Conservation (phyloP, 768 basidiomycete genomes). For the Suillus subluteus region DNA sequence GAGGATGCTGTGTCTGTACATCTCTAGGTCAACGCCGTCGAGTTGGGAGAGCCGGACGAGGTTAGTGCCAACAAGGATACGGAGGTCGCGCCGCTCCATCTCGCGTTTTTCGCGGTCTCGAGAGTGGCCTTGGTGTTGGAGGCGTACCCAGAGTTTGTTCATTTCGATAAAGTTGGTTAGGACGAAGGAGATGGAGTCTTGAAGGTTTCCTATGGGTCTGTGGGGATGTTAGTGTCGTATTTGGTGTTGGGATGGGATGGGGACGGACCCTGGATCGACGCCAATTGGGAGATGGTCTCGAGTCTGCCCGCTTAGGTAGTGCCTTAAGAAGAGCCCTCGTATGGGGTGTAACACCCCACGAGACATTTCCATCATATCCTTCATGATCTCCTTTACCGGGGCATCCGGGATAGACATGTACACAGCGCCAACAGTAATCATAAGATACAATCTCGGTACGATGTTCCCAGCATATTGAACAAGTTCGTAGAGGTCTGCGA, state of each 20-base stretch:
- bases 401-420: constrained; percentile 99
- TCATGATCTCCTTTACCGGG: constrained; percentile 99
- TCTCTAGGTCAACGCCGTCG: constrained; percentile 93
- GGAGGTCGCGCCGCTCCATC: constrained; percentile 90
- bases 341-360: constrained; percentile 97
- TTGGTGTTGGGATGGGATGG: not conserved
- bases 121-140: constrained; percentile 97
- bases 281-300: constrained; percentile 95
- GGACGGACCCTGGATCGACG: constrained; percentile 71
- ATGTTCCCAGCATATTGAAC: constrained; percentile 99
- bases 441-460: constrained; percentile 91
- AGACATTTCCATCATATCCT: constrained; percentile 99
- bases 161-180: constrained; percentile 99
- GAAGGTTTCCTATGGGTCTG: constrained; percentile 86
- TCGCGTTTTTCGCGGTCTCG: constrained; percentile 97
- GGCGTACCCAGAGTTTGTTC: constrained; percentile 99
- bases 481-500: constrained; percentile 98
- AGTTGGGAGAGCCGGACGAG: constrained; percentile 94
- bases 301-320: constrained; percentile 97
- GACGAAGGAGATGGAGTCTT: constrained; percentile 95
- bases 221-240: not conserved
- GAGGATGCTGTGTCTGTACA: constrained; percentile 86
- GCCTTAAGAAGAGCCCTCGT: constrained; percentile 91
- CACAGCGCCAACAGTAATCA: constrained; percentile 99
- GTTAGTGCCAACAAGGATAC: constrained; percentile 97